Evolutionary conservation across 495 filamentous ascomycete genomes (phyloP), one percentile per base, ranked within the genome.

Genomic region (Aspergillus leporis): DNA sequence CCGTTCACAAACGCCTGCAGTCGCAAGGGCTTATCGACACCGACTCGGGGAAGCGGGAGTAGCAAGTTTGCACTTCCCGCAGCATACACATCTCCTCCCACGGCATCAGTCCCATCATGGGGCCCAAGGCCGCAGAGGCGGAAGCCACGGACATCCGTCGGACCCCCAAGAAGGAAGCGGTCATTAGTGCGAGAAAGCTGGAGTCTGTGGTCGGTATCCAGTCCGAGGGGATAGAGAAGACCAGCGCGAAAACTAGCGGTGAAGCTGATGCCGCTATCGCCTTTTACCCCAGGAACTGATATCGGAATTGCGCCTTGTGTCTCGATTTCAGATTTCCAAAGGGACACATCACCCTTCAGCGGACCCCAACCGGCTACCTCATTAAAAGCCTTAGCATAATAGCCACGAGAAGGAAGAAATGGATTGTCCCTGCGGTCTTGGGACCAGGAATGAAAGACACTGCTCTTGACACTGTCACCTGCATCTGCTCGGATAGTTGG

Each of bases 131-230:
- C 95, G 21, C 84, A 87, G 38, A 96, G 82, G 30, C 90, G 88
- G 81, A 98, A 98, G 5, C 93, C 94, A 51, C 94, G 89, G 30
- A 98, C 91, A 68, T 96, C 92, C 21, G 92, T 96, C 0, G 94
- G 93, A 0, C 95, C 94, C 47, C 94, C 94, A 40, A 98, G 90
- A 52, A 88, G 84, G 79, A 98, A 98, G 31, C 94, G 92, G 72
- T 98, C 94, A 72, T 93, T 97, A 62, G 97, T 82, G 25, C 90
- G 84, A 51, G 90, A 93, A 3, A 88, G 84, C 32, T 78, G 79
- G 31, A 71, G 85, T 19, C 61, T 79, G 8, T 68, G 62, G 49
- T 76, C 73, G 19, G 79, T 82, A 21, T 78, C 76, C 28, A 89
- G 69, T 10, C 82, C 74, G 32, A 89, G 75, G 47, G 86, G 86